Conservation (phyloP, 768 basidiomycete genomes). For the Melanogaster broomeanus region DNA sequence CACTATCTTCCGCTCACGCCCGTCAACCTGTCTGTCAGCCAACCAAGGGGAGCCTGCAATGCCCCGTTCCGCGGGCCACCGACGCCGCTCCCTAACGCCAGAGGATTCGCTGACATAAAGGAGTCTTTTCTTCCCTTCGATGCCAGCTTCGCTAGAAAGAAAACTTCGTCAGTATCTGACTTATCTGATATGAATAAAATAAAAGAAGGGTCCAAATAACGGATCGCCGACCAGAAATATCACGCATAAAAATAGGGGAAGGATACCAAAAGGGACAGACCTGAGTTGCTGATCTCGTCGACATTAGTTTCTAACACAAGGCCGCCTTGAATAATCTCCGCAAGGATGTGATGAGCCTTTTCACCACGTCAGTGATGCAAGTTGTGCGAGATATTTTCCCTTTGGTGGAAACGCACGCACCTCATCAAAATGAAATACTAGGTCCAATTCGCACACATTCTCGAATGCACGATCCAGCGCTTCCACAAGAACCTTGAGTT, state of each 20-base stretch:
- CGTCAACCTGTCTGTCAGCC: conserved; percentile 75
- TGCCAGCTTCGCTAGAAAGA: conserved; percentile 60
- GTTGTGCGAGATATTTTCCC: neutral
- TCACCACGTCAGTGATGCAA: conserved; percentile 3
- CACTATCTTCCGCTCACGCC: conserved; percentile 55
- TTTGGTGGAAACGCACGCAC: conserved; percentile 43
- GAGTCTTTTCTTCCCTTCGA: conserved; percentile 76
- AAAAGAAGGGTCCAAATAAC: neutral
- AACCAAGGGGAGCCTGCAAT: conserved; percentile 73
- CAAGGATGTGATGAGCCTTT: conserved; percentile 91
- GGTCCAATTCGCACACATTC: conserved; percentile 97
- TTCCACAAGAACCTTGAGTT: conserved; percentile 85
- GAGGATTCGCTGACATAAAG: conserved; percentile 78
- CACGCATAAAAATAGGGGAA: conserved; percentile 1
- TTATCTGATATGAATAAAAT: neutral
- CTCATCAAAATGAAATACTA: conserved; percentile 99
- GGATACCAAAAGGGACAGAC: conserved; percentile 41
- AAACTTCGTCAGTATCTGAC: conserved; percentile 11
- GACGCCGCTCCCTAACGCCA: conserved; percentile 65
- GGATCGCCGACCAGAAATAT: neutral
- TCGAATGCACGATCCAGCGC: conserved; percentile 94
- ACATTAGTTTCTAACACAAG: conserved; percentile 95
- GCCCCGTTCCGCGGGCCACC: conserved; percentile 62
- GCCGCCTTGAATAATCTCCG: conserved; percentile 97
- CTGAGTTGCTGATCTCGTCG: conserved; percentile 74